Base-by-base conservation (phyloP, 176 grass and related monocot species). In the Melocanna baccifera region DNA sequence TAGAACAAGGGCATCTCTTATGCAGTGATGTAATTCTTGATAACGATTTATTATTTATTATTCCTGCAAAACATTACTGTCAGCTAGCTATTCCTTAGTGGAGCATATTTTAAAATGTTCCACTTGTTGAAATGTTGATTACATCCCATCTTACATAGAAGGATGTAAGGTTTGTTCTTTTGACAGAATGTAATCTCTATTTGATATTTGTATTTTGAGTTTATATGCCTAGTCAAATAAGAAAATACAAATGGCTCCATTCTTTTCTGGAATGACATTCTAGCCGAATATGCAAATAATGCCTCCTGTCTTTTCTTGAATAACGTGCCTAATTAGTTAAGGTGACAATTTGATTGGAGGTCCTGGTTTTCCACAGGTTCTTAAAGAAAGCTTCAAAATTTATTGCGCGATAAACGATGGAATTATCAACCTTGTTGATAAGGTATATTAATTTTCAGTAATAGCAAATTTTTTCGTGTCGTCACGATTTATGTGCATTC, bases 351-450 rank as follows among this genome's bases (percentile, higher is more conserved):
- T 82, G 43, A 77, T 3, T 81, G 64, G 23, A 62, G 69, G 28
- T 47, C 22, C 36, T 82, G 40, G 51, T 45, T 78, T 69, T 61
- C 39, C 15, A 50, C 91, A 98, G 95, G 92, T 98, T 77, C 85
- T 98, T 39, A 36, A 36, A 5, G 34, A 36, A 36, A 36, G 34
- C 34, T 36, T 36, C 34, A 36, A 36, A 36, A 36, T 36, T 36
- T 36, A 36, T 36, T 36, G 34, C 4, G 34, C 4, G 34, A 36
- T 36, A 36, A 36, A 36, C 34, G 34, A 36, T 36, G 34, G 34
- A 36, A 36, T 36, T 36, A 36, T 36, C 4, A 36, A 36, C 34
- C 34, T 36, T 36, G 34, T 36, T 36, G 34, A 36, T 36, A 36
- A 36, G 34, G 34, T 36, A 36, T 59, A 53, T 45, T 55, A 22